Evolutionary conservation across 2,329 filamentous ascomycete species (phyloP).

Genomic region (Trematosphaeria pertusa): DNA sequence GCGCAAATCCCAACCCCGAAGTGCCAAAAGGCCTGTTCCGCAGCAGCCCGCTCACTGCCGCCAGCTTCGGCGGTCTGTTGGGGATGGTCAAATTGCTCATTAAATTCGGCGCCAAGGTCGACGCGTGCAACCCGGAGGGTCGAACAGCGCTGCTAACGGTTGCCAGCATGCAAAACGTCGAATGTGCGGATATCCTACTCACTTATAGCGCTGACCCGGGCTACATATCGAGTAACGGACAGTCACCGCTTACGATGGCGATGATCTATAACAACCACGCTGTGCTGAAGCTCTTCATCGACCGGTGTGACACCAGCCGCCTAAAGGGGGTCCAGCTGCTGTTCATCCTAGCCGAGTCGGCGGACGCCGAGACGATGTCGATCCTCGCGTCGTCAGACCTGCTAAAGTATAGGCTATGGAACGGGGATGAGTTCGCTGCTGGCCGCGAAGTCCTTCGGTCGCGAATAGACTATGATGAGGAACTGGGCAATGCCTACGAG

Average conservation of each 20-base stretch:
- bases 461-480: too few species aligned
- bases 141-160: slow-evolving; percentile 3
- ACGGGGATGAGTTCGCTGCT: too few species aligned
- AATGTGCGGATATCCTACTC: too few species aligned
- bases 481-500: too few species aligned
- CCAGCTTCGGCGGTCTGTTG: slow-evolving; percentile 6
- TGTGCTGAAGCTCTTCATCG: slow-evolving; percentile 13
- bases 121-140: slow-evolving; percentile 12
- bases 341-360: too few species aligned
- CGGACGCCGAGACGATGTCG: too few species aligned
- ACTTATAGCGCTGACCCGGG: slow-evolving; percentile 4
- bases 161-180: too few species aligned
- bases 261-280: slow-evolving; percentile 15
- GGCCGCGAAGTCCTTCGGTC: too few species aligned
- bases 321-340: too few species aligned
- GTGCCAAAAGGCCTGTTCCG: slow-evolving; percentile 11
- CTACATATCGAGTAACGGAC: slow-evolving; percentile 2
- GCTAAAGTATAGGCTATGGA: too few species aligned
- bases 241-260: slow-evolving; percentile 11
- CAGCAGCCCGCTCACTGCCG: slow-evolving; percentile 16
- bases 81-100: slow-evolving; percentile 14
- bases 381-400: too few species aligned
- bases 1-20: slow-evolving; percentile 12
- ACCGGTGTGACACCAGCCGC: neutral
- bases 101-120: slow-evolving; percentile 8